Evolutionary conservation across 2,329 filamentous ascomycete species (phyloP).

Genomic region (Botryotinia calthae): DNA sequence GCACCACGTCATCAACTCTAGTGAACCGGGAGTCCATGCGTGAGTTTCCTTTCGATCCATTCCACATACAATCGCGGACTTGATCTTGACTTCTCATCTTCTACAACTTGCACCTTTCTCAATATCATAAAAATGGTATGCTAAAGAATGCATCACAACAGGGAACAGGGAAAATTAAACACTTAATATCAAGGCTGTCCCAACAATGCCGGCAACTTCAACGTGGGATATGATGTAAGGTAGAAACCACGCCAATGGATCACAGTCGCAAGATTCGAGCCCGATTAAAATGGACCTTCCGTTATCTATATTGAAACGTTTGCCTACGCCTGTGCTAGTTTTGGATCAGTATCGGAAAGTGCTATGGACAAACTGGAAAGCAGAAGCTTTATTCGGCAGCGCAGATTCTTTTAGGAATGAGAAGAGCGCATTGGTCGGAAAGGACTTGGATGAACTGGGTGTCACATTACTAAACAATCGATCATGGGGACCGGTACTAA

Average conservation of each 20-base stretch:
- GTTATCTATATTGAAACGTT: conserved; percentile 26
- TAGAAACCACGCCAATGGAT: not conserved
- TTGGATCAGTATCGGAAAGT: conserved; percentile 24
- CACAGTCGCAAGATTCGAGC: not conserved
- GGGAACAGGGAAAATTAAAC: not conserved
- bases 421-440: conserved; percentile 18
- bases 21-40: not conserved
- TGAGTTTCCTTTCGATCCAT: conserved; percentile 2
- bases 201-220: not conserved
- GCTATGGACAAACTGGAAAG: conserved; percentile 27
- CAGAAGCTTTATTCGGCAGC: conserved; percentile 21
- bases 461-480: conserved; percentile 23
- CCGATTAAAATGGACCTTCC: conserved; percentile 25
- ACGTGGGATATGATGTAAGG: not conserved
- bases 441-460: conserved; percentile 21
- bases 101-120: not conserved
- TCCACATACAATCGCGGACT: not conserved
- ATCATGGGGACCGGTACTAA: conserved; percentile 25
- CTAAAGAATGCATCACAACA: conserved; percentile 2
- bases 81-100: not conserved
- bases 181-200: not conserved
- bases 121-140: not conserved
- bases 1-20: not conserved
- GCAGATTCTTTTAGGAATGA: conserved; percentile 17
- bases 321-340: conserved; percentile 29